These are phyloP conservation scores for Dendrostoma leiphaemia DNA, from an alignment of 2,329 filamentous ascomycete species.

Conservation along the genomic window DNA sequence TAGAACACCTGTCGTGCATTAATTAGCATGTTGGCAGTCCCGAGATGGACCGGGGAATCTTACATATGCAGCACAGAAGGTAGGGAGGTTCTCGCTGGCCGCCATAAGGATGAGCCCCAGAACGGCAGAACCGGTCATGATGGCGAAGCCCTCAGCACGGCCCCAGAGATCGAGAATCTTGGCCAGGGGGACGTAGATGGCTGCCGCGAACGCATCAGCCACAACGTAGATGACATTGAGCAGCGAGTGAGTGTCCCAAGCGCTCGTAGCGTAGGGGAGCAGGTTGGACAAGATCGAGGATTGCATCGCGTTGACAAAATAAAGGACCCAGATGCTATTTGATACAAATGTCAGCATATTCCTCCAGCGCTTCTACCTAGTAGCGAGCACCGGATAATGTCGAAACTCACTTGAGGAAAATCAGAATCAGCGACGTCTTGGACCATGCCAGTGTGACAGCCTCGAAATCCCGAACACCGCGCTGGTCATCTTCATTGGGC, in stretches of 20 bases:
- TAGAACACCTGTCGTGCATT: conserved; percentile 54
- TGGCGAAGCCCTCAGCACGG: conserved; percentile 42
- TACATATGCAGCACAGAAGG: conserved; percentile 42
- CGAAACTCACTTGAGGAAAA: conserved; percentile 31
- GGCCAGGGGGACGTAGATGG: conserved; percentile 51
- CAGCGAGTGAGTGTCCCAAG: conserved; percentile 51
- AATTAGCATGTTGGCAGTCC: conserved; percentile 7
- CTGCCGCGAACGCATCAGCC: conserved; percentile 51
- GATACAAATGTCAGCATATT: background rate
- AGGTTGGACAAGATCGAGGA: conserved; percentile 40
- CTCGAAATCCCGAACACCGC: conserved; percentile 24
- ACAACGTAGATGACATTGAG: conserved; percentile 53
- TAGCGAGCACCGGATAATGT: background rate
- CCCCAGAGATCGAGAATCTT: conserved; percentile 50
- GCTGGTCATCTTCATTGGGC: conserved; percentile 18
- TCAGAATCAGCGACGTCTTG: conserved; percentile 19
- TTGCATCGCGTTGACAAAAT: conserved; percentile 50
- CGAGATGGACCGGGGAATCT: conserved; percentile 4
- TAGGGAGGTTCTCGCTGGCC: conserved; percentile 49
- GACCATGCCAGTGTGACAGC: conserved; percentile 24
- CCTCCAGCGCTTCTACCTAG: background rate
- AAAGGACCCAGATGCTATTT: conserved; percentile 45
- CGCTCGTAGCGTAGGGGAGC: conserved; percentile 46
- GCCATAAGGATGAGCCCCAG: conserved; percentile 60
- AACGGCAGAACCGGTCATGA: conserved; percentile 40